Base-by-base conservation (phyloP, 1,284 basidiomycete species). In the Pterulicium gracile region DNA sequence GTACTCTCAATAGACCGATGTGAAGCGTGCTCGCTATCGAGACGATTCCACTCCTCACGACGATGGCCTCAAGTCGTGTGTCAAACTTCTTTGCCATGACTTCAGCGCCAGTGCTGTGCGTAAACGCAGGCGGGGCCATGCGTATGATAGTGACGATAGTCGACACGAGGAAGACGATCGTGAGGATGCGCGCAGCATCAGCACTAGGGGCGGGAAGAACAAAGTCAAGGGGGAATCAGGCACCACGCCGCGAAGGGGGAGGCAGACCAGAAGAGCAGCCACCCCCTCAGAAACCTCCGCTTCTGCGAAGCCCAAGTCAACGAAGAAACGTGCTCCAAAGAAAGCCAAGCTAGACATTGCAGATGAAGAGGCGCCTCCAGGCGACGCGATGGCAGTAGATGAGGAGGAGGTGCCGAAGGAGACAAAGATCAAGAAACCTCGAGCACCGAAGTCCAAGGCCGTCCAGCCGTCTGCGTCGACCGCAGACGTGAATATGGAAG, bases 1-100 rank as follows among this genome's bases (percentile, higher is more conserved):
- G 4, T 32, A 15, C 32, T 12, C 27, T 12, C 24, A 20, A 41
- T 50, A 86, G 82, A 81, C 75, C 3, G 84, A 88, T 54, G 49
- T 63, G 42, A 87, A 75, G 61, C 81, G 84, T 39, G 85, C 84
- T 0, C 69, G 83, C 3, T 88, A 86, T 66, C 77, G 84, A 44
- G 76, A 77, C 5, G 84, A 88, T 57, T 81, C 85, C 10, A 78
- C 79, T 0, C 63, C 70, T 10, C 65, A 76, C 35, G 62, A 82
- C 51, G 85, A 88, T 56, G 86, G 78, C 57, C 69, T 88, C 47
- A 61, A 62, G 2, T 74, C 80, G 1, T 88, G 84, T 55, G 58
- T 67, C 15, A 60, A 62, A 3, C 52, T 73, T 10, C 68, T 75
- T 32, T 85, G 83, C 52, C 72, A 66, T 47, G 68, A 61, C 21